Percentiles rank a stretch among this genome's conserved stretches.
These are phyloP conservation scores for Phaeolepiota aurea DNA, from an alignment of 768 basidiomycete genomes.

Conservation along the genomic window DNA sequence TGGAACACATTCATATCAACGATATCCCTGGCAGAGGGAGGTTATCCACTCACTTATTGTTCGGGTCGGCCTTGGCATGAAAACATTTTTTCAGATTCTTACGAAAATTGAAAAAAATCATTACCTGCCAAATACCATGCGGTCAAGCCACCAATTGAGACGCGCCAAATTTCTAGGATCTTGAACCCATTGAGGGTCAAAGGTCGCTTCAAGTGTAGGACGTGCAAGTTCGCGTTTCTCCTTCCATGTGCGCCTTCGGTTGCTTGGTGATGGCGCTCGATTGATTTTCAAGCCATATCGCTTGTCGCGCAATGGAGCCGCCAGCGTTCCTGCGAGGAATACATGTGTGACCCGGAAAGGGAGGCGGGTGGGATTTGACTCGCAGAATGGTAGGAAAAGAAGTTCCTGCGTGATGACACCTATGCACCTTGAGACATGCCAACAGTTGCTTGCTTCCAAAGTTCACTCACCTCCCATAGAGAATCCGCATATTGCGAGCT, in stretches of 20 bases:
- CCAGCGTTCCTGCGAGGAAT: constrained; percentile 27
- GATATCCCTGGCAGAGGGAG: too few species aligned
- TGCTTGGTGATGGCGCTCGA: constrained; percentile 6
- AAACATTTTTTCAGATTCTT: too few species aligned
- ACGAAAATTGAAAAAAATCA: background rate
- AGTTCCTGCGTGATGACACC: constrained; percentile 36
- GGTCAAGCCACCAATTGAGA: constrained; percentile 15
- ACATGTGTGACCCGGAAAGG: constrained; percentile 34
- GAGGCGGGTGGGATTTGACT: constrained; percentile 22
- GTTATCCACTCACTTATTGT: constrained; percentile 17
- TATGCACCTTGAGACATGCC: constrained; percentile 11
- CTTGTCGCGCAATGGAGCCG: constrained; percentile 11
- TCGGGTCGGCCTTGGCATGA: constrained; percentile 19
- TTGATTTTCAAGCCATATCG: constrained; percentile 16
- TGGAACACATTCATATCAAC: too few species aligned
- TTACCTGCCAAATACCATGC: constrained; percentile 15
- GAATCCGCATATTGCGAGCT: constrained; percentile 36
- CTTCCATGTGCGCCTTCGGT: constrained; percentile 14
- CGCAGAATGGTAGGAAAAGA: constrained; percentile 31
- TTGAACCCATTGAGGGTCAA: constrained; percentile 26
- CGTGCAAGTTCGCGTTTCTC: constrained; percentile 21
- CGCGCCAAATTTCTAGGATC: constrained; percentile 9
- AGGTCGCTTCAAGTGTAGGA: constrained; percentile 17
- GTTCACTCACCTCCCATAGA: constrained; percentile 38
- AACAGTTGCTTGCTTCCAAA: too few species aligned